phyloP scores from a whole-genome alignment of 228 moss, liverwort and hornwort genomes.

The Sphagnum magellanicum region DNA sequence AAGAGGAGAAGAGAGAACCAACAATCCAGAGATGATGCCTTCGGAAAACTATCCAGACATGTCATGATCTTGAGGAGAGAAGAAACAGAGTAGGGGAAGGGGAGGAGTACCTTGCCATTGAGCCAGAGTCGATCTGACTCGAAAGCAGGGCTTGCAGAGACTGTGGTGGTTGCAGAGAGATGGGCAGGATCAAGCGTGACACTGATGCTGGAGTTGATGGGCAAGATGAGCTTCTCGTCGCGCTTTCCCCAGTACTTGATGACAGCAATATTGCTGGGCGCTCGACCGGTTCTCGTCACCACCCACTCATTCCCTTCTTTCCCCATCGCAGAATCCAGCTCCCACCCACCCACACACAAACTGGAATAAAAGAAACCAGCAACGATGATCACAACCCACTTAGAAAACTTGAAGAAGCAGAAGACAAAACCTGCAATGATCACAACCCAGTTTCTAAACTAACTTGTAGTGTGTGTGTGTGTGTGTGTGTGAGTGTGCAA shows the following conservation, averaged over 20 bases:
- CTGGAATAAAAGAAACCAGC: neutral
- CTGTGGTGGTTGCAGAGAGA: conserved; percentile 87
- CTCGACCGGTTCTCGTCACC: conserved; percentile 75
- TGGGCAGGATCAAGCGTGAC: conserved; percentile 77
- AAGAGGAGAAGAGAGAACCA: too few relatives aligned
- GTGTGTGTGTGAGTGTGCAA: too few relatives aligned
- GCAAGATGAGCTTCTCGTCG: conserved; percentile 87
- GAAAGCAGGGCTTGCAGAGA: conserved; percentile 79
- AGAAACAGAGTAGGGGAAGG: too few relatives aligned
- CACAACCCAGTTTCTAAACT: too few relatives aligned
- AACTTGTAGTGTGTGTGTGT: too few relatives aligned
- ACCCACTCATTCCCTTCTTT: conserved; percentile 59
- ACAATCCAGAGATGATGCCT: too few relatives aligned
- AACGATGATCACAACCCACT: neutral
- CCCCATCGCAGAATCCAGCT: conserved; percentile 32
- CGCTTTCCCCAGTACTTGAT: conserved; percentile 99
- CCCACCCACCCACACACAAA: neutral
- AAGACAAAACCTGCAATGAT: too few relatives aligned
- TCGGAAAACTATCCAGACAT: too few relatives aligned
- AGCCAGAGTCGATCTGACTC: conserved; percentile 87
- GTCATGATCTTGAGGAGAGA: too few relatives aligned
- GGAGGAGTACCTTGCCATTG: conserved; percentile 71
- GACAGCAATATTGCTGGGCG: conserved; percentile 98
- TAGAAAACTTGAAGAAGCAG: too few relatives aligned
- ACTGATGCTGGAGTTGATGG: conserved; percentile 93